phyloP scores from a whole-genome alignment of 345 rosid genomes.

The Gossypium anomalum region DNA sequence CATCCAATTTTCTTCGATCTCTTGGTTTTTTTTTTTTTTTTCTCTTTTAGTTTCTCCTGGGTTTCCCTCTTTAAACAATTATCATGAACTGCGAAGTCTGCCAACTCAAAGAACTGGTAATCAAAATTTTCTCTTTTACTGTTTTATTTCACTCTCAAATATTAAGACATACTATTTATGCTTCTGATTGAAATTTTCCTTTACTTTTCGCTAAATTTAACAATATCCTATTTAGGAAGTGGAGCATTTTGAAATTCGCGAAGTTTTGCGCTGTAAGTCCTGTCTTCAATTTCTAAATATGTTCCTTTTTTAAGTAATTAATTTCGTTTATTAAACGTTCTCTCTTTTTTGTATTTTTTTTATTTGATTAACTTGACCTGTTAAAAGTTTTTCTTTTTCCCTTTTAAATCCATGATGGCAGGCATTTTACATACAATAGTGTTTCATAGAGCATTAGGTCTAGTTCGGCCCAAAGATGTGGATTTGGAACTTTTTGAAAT shows the following conservation, averaged over 20 bases:
- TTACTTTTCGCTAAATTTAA: conserved; percentile 5
- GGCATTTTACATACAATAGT: conserved; percentile 87
- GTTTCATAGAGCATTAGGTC: conserved; percentile 91
- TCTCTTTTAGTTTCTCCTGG: neutral
- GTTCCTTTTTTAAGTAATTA: neutral
- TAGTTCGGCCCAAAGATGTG: conserved; percentile 83
- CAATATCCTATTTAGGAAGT: conserved; percentile 49
- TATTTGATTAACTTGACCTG: neutral
- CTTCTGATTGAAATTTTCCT: conserved; percentile 12
- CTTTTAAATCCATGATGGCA: conserved; percentile 21
- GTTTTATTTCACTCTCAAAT: neutral
- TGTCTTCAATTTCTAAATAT: neutral
- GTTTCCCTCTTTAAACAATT: neutral
- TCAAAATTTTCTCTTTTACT: neutral
- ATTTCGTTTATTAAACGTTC: neutral
- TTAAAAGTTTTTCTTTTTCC: neutral
- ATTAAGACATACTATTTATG: neutral
- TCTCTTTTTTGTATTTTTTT: neutral
- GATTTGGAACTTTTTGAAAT: conserved; percentile 87
- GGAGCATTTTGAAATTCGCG: conserved; percentile 76
- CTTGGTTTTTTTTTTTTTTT: neutral
- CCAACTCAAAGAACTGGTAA: conserved; percentile 89
- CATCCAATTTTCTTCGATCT: neutral
- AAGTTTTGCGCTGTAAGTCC: conserved; percentile 80
- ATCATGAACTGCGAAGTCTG: conserved; percentile 92